A percentile compares a stretch with the other conserved stretches of the same genome.
Evolutionary conservation across 1,139 yeast genomes (phyloP).

Genomic region (Hemisphaericaspora xylanilytica): DNA sequence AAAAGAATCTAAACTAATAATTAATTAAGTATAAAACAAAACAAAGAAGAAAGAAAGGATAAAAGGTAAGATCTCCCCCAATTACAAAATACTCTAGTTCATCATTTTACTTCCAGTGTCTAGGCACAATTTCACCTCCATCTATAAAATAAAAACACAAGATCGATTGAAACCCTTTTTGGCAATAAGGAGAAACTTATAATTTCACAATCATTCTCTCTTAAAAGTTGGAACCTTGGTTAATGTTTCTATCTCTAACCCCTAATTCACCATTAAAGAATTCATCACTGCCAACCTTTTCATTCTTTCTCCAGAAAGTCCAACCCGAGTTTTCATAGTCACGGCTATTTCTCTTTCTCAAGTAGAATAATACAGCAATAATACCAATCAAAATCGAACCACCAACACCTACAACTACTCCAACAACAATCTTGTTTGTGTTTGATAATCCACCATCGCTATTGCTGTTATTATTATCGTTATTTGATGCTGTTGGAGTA

Average conservation of each 20-base stretch:
- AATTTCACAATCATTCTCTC: too few species aligned
- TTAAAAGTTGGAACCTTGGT: constrained; percentile 47
- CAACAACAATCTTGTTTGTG: constrained; percentile 48
- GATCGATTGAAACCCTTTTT: too few species aligned
- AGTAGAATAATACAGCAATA: constrained; percentile 34
- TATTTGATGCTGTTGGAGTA: constrained; percentile 29
- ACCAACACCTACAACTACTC: constrained; percentile 52
- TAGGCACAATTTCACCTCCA: too few species aligned
- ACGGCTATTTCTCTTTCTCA: constrained; percentile 32
- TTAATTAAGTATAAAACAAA: too few species aligned
- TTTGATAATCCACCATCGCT: constrained; percentile 34
- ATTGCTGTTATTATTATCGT: constrained; percentile 13
- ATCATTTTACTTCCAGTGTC: too few species aligned
- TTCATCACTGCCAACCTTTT: constrained; percentile 50
- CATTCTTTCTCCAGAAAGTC: constrained; percentile 54
- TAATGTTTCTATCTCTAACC: constrained; percentile 43
- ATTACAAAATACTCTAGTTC: too few species aligned
- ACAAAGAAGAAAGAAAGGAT: too few species aligned
- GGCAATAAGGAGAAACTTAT: too few species aligned
- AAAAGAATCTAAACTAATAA: too few species aligned
- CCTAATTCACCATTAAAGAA: constrained; percentile 61
- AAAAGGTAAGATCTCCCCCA: too few species aligned
- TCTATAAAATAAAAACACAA: too few species aligned
- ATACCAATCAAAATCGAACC: constrained; percentile 43
- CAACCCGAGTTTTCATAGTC: constrained; percentile 37